Conservation (phyloP, 1,139 yeast genomes). For the Komagataea norvegica region DNA sequence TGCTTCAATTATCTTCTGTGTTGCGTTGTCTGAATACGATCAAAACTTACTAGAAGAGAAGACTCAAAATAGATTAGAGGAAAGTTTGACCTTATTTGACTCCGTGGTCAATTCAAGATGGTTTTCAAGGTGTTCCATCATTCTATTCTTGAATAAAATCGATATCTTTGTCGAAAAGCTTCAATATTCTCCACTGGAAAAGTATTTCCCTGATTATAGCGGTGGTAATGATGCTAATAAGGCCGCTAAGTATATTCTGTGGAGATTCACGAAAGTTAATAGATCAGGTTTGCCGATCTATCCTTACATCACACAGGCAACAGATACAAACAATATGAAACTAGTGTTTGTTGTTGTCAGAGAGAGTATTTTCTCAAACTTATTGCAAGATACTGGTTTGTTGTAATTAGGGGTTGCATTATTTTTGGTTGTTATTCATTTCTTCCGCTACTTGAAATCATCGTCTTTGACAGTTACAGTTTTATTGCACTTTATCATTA, state of each 20-base stretch:
- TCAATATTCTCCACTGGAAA: constrained; percentile 75
- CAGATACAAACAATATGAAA: constrained; percentile 85
- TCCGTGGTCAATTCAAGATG: constrained; percentile 92
- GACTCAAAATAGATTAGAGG: constrained; percentile 76
- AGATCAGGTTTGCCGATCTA: constrained; percentile 77
- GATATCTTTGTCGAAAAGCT: constrained; percentile 86
- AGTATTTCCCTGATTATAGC: constrained; percentile 82
- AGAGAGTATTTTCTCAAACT: constrained; percentile 82
- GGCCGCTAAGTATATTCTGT: constrained; percentile 89
- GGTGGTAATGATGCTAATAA: constrained; percentile 87
- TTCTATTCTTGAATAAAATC: constrained; percentile 80
- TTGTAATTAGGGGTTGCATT: constrained; percentile 37
- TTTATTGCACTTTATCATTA: too few relatives aligned
- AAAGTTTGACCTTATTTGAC: constrained; percentile 79
- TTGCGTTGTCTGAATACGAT: constrained; percentile 85
- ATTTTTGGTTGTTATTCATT: background rate
- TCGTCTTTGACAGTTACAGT: too few relatives aligned
- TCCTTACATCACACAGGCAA: constrained; percentile 93
- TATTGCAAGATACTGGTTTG: constrained; percentile 81
- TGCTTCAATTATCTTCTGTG: constrained; percentile 83
- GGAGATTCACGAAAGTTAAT: constrained; percentile 86
- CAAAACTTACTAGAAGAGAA: constrained; percentile 80
- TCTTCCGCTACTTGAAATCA: background rate
- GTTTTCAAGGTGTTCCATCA: constrained; percentile 84
- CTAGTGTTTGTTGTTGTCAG: constrained; percentile 88